Evolutionary conservation across 83 land plant species (phyloP), one percentile per base, ranked within the genome.

Genomic region (Picea mariana): DNA sequence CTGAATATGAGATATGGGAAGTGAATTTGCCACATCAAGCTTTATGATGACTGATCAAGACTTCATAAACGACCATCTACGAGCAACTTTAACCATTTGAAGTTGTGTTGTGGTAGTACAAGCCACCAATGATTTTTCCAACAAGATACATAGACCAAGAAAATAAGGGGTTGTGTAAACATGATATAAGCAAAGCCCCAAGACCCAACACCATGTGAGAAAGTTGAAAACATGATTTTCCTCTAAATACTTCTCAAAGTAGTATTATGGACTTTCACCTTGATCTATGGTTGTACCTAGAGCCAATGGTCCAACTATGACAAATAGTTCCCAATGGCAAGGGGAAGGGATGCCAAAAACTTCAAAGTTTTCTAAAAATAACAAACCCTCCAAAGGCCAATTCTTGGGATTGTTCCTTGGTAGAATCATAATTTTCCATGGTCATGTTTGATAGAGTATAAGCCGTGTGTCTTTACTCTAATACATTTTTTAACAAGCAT

Each of bases 81-180:
- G 92, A 76, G 98, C 99, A 76, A 97, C 95, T 87, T 93, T 95
- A 71, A 92, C 97, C 18, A 95, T 34, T 49, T 96, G 99, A 7
- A 95, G 86, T 87, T 97, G 99, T 5, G 93, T 92, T 26, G 98
- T 95, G 79, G 94, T 91, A 15, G 99, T 93, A 72, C 99, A 97
- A 15, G 99, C 96, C 94, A 95, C 89, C 24, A 95, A 93, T 11
- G 99, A 97, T n/a, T 82, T 86, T 0, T 88, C 99, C 59, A 97
- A 90, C 9, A 87, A 75, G 42, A 98, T 97, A 8, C 92, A 47
- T 47, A 47, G 49, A 47, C 49, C 98, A 11, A 97, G 86, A 83
- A 93, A 97, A 80, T 93, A 83, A 4, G 98, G 95, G 34, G 99
- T 91, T 8, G 98, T 84, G 82, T 84, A 97, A 87, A 97, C 91